A percentile compares a stretch with the other conserved stretches of the same genome.
These are phyloP conservation scores for Parathielavia appendiculata DNA, from an alignment of 495 filamentous ascomycete species.

Conservation along the genomic window DNA sequence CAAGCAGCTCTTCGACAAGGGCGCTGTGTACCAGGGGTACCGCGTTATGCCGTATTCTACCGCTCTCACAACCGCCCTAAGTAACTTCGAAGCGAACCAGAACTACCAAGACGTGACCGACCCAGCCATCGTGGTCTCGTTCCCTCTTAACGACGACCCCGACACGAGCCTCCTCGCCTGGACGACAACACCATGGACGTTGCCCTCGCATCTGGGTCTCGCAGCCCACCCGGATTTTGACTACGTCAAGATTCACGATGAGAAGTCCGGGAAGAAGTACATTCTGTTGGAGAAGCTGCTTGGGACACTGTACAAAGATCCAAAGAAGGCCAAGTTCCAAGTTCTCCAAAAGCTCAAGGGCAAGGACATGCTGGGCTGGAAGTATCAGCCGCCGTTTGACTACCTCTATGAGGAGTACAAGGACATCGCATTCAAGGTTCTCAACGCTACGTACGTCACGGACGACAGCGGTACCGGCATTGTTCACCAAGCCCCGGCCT, in stretches of 20 bases:
- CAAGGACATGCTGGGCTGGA: slow-evolving; percentile 84
- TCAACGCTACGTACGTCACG: slow-evolving; percentile 87
- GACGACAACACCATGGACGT: slow-evolving; percentile 97
- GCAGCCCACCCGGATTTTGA: slow-evolving; percentile 86
- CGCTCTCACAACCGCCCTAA: slow-evolving; percentile 80
- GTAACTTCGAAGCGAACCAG: slow-evolving; percentile 90
- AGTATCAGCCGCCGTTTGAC: slow-evolving; percentile 84
- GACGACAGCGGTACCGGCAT: slow-evolving; percentile 91
- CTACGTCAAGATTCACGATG: slow-evolving; percentile 87
- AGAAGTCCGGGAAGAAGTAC: slow-evolving; percentile 74
- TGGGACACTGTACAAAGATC: slow-evolving; percentile 85
- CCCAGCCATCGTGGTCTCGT: slow-evolving; percentile 84
- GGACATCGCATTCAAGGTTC: slow-evolving; percentile 84
- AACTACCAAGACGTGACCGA: slow-evolving; percentile 94
- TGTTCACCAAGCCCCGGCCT: slow-evolving; percentile 92
- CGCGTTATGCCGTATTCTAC: slow-evolving; percentile 95
- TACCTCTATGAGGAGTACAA: slow-evolving; percentile 96
- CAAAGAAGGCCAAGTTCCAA: slow-evolving; percentile 96
- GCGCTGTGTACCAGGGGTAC: slow-evolving; percentile 80
- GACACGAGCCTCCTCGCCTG: slow-evolving; percentile 75
- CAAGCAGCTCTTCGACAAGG: slow-evolving; percentile 86
- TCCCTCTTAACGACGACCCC: slow-evolving; percentile 74
- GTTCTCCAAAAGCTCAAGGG: slow-evolving; percentile 77
- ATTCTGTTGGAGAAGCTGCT: slow-evolving; percentile 83
- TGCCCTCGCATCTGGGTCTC: slow-evolving; percentile 78